phyloP scores from a whole-genome alignment of 225 moss, liverwort and hornwort species.

The Anthoceros angustus region DNA sequence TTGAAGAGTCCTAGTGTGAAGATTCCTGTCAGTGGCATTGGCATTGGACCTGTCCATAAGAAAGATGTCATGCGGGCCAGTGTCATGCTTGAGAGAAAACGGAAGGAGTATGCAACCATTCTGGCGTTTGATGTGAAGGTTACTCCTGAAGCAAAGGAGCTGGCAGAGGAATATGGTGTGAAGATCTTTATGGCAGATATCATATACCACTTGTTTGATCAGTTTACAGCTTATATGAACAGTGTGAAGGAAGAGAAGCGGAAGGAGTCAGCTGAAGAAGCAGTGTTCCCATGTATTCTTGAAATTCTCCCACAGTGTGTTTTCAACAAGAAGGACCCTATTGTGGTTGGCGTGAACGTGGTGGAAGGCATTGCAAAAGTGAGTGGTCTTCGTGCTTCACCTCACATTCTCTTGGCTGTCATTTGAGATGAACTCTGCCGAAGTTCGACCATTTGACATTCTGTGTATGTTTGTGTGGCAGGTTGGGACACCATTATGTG shows the following conservation, averaged over 20 bases:
- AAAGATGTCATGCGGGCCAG: conserved; percentile 95
- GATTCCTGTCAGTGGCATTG: conserved; percentile 95
- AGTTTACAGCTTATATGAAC: conserved; percentile 78
- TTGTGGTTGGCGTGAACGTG: conserved; percentile 83
- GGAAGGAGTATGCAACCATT: conserved; percentile 91
- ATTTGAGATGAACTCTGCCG: not conserved
- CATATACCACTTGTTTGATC: conserved; percentile 96
- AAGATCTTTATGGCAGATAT: conserved; percentile 97
- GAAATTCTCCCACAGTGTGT: conserved; percentile 90
- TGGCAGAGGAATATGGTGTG: conserved; percentile 93
- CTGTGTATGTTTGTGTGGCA: conserved; percentile 13
- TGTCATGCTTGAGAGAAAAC: conserved; percentile 91
- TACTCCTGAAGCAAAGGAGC: conserved; percentile 79
- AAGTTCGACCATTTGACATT: not conserved
- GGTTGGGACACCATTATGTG: conserved; percentile 90
- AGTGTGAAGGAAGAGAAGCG: conserved; percentile 89
- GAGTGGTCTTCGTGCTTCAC: not conserved
- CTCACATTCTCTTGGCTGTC: not conserved
- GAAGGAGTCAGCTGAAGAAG: conserved; percentile 91
- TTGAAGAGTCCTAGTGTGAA: conserved; percentile 92
- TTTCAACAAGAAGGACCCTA: conserved; percentile 98
- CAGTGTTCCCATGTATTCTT: conserved; percentile 91
- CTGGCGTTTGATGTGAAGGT: conserved; percentile 99
- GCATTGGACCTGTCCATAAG: conserved; percentile 94
- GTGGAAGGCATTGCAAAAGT: conserved; percentile 95